Percentiles rank a stretch among this genome's conserved stretches.
Conservation (phyloP, 2,329 filamentous ascomycete genomes). For the Thelonectria olida region DNA sequence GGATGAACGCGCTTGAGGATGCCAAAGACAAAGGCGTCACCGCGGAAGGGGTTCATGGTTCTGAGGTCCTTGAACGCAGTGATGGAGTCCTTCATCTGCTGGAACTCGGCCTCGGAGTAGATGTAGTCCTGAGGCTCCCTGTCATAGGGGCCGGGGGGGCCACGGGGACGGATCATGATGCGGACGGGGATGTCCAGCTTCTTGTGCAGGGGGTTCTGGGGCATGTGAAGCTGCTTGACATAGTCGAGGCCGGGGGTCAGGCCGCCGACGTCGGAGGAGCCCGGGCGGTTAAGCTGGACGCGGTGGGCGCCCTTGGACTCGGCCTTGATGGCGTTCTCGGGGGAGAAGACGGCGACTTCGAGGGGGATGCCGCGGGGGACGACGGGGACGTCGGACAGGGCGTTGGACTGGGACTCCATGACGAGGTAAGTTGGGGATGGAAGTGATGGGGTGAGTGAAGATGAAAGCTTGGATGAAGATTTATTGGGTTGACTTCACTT, state of each 20-base stretch:
- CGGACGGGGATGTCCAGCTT: conserved; percentile 53
- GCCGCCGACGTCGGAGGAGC: conserved; percentile 61
- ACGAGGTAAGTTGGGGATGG: not conserved
- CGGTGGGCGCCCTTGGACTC: conserved; percentile 56
- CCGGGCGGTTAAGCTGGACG: conserved; percentile 62
- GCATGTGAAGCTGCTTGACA: conserved; percentile 41
- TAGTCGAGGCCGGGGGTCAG: conserved; percentile 58
- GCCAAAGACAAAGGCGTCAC: conserved; percentile 68
- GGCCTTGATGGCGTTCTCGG: conserved; percentile 50
- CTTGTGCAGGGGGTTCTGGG: not conserved
- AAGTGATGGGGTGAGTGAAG: not conserved
- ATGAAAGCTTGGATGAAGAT: not conserved
- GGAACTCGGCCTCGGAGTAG: conserved; percentile 56
- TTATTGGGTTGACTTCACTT: not conserved
- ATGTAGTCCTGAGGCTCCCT: conserved; percentile 54
- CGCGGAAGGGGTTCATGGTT: conserved; percentile 49
- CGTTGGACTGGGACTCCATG: not conserved
- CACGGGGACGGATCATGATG: conserved; percentile 63
- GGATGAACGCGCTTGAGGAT: conserved; percentile 43
- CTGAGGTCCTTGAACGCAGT: conserved; percentile 47
- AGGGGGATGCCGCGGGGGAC: conserved; percentile 44
- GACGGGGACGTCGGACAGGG: not conserved
- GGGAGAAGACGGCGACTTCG: conserved; percentile 65
- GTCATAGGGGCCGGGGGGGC: conserved; percentile 15
- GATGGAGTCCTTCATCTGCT: conserved; percentile 54